A percentile compares a stretch with the other conserved stretches of the same genome.
These are phyloP conservation scores for Sugiyamaella americana DNA, from an alignment of 805 yeast species.

Conservation along the genomic window DNA sequence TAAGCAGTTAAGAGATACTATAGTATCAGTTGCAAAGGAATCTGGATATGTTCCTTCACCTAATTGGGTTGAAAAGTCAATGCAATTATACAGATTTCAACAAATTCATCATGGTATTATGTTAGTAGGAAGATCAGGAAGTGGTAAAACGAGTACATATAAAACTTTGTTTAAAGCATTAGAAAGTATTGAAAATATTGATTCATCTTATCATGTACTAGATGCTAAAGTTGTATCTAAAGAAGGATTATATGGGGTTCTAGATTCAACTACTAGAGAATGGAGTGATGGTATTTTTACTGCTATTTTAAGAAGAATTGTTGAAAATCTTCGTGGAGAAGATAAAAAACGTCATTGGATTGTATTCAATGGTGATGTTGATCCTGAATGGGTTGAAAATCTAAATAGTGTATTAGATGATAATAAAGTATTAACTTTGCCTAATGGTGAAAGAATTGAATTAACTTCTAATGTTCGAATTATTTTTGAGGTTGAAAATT, in stretches of 20 bases:
- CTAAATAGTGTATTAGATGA: constrained; percentile 89
- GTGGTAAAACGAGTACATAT: constrained; percentile 64
- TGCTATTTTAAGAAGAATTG: constrained; percentile 51
- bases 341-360: constrained; percentile 56
- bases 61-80: constrained; percentile 47
- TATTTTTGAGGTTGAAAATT: constrained; percentile 67
- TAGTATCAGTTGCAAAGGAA: constrained; percentile 26
- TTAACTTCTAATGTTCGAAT: constrained; percentile 59
- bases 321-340: constrained; percentile 56
- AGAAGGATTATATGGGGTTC: constrained; percentile 56
- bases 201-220: constrained; percentile 41
- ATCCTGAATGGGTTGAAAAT: constrained; percentile 90
- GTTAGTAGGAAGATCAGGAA: constrained; percentile 68
- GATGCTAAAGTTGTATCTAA: constrained; percentile 76
- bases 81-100: constrained; percentile 59
- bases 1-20: constrained; percentile 23
- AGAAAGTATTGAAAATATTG: constrained; percentile 32
- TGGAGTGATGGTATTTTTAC: constrained; percentile 91
- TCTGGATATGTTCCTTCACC: constrained; percentile 34
- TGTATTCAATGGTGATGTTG: constrained; percentile 87
- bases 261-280: constrained; percentile 75
- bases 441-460: constrained; percentile 79
- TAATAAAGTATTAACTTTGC: constrained; percentile 70
- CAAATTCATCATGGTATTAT: constrained; percentile 70
- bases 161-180: constrained; percentile 43